A percentile compares a stretch with the other conserved stretches of the same genome.
phyloP scores from a whole-genome alignment of 805 yeast genomes.

The Pichia paraexigua region DNA sequence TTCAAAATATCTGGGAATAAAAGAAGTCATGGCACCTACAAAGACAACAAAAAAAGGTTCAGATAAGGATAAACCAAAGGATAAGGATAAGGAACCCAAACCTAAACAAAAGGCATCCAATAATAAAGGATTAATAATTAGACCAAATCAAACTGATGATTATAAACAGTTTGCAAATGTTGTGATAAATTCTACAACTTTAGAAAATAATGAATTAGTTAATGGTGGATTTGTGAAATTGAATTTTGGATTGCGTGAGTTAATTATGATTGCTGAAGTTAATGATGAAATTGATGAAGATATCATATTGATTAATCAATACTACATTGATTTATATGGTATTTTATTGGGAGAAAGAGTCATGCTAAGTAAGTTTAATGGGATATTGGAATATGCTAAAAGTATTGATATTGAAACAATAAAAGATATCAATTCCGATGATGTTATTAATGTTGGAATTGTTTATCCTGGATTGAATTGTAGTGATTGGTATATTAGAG shows the following conservation, averaged over 20 bases:
- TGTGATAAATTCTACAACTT: conserved; percentile 4
- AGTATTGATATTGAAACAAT: conserved; percentile 7
- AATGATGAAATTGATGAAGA: conserved; percentile 20
- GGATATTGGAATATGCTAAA: conserved; percentile 40
- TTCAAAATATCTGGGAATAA: neutral
- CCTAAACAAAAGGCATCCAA: conserved; percentile 14
- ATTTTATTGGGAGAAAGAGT: conserved; percentile 27
- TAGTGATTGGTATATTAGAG: conserved; percentile 10
- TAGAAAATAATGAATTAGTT: conserved; percentile 17
- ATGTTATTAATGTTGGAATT: conserved; percentile 48
- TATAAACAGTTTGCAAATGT: conserved; percentile 14
- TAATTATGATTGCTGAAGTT: neutral
- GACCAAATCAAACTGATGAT: conserved; percentile 15
- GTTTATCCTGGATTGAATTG: conserved; percentile 43
- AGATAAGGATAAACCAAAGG: neutral
- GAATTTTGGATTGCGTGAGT: conserved; percentile 18
- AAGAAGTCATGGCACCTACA: neutral
- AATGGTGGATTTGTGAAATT: conserved; percentile 23
- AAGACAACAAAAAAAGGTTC: neutral
- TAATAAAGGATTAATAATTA: conserved; percentile 21
- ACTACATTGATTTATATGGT: conserved; percentile 15
- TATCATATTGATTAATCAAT: conserved; percentile 21
- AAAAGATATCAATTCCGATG: conserved; percentile 13
- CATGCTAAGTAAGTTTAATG: conserved; percentile 35
- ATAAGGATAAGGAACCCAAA: conserved; percentile 3